These are phyloP conservation scores for Cucumis variabilis DNA, from an alignment of 331 rosid species.

Conservation along the genomic window DNA sequence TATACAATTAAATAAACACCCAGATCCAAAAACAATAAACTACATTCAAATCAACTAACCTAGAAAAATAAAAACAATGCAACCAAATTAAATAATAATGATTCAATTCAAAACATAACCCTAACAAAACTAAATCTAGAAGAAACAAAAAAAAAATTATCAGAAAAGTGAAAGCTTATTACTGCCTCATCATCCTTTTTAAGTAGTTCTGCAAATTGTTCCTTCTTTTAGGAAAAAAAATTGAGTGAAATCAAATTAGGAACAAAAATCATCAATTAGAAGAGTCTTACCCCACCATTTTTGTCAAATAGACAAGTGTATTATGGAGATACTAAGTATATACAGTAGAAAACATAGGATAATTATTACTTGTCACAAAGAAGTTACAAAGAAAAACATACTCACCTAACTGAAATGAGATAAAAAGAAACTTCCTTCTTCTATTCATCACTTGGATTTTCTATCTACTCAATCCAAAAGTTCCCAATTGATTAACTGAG, in stretches of 20 bases:
- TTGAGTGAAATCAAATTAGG: constrained; percentile 12
- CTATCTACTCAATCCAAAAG: constrained; percentile 63
- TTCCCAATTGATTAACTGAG: not conserved
- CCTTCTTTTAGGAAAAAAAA: constrained; percentile 92
- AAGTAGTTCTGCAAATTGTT: constrained; percentile 59
- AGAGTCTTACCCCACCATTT: constrained; percentile 8
- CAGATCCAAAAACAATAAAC: too few species aligned
- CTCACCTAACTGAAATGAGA: not conserved
- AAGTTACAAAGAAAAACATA: not conserved
- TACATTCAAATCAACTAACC: too few species aligned
- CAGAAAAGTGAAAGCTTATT: constrained; percentile 50
- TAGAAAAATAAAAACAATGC: too few species aligned
- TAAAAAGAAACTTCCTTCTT: not conserved
- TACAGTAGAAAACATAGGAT: not conserved
- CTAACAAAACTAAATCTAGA: too few species aligned
- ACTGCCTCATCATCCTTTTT: constrained; percentile 78
- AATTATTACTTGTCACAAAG: not conserved
- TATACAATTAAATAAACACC: too few species aligned
- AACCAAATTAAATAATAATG: too few species aligned
- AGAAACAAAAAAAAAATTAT: too few species aligned
- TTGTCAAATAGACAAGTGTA: not conserved
- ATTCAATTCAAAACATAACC: too few species aligned
- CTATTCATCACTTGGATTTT: not conserved
- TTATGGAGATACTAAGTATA: not conserved
- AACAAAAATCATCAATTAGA: not conserved